Percentiles rank a stretch among this genome's conserved stretches.
These are phyloP conservation scores for Penicillium verrucosum DNA, from an alignment of 2,329 filamentous ascomycete genomes.

Conservation along the genomic window DNA sequence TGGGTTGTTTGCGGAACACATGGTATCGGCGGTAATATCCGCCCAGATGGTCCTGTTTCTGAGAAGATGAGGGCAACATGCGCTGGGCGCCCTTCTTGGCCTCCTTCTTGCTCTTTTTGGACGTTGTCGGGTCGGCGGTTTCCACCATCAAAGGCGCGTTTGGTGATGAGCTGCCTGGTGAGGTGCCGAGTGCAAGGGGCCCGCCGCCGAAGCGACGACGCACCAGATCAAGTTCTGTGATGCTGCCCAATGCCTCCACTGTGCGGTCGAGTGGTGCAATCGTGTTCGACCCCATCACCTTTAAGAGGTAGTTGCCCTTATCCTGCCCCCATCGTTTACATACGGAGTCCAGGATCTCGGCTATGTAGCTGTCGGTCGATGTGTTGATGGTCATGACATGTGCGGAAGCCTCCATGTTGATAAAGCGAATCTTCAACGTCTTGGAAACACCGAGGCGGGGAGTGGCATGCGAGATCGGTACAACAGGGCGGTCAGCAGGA, in stretches of 20 bases:
- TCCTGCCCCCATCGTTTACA: constrained; percentile 63
- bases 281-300: constrained; percentile 61
- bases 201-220: constrained; percentile 62
- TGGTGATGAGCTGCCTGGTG: constrained; percentile 60
- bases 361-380: constrained; percentile 64
- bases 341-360: constrained; percentile 62
- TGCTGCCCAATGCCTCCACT: constrained; percentile 60
- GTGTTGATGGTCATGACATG: constrained; percentile 55
- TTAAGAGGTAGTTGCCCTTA: constrained; percentile 61
- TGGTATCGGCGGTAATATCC: constrained; percentile 60
- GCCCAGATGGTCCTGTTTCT: constrained; percentile 48
- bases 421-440: constrained; percentile 59
- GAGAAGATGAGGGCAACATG: constrained; percentile 46
- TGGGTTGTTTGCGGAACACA: constrained; percentile 62
- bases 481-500: constrained; percentile 46
- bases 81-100: constrained; percentile 38
- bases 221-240: constrained; percentile 60
- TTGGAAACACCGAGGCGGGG: constrained; percentile 58
- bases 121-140: constrained; percentile 23
- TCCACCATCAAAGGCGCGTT: constrained; percentile 62
- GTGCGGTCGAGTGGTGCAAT: constrained; percentile 63
- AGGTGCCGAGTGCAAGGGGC: constrained; percentile 54
- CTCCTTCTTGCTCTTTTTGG: constrained; percentile 41
- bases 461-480: constrained; percentile 46
- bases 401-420: constrained; percentile 56